Conservation (phyloP, 192 early-diverging fungal species). For the Hyaloraphidium curvatum region DNA sequence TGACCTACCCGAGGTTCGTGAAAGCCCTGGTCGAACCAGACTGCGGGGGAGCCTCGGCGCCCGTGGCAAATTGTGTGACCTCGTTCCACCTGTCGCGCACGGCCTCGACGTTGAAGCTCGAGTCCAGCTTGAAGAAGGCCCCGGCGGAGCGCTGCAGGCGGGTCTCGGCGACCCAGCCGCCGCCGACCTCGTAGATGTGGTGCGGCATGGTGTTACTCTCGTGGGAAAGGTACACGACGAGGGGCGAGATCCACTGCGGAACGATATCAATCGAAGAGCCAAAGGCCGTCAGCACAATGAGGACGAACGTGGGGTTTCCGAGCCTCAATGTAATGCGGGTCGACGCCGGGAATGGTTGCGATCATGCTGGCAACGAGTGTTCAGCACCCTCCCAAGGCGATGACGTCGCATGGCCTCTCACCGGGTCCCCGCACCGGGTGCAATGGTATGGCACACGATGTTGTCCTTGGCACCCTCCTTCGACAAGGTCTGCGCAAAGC, state of each 20-base stretch:
- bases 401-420: no score
- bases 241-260: conserved; percentile 84
- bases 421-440: neutral
- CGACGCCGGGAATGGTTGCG: conserved; percentile 86
- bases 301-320: conserved; percentile 71
- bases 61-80: no score
- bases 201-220: conserved; percentile 61
- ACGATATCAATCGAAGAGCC: no score
- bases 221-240: conserved; percentile 87
- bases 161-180: conserved; percentile 40
- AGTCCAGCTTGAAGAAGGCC: conserved; percentile 79
- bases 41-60: no score
- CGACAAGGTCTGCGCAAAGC: neutral
- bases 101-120: conserved; percentile 70
- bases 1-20: no score
- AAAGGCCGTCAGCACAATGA: no score
- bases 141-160: conserved; percentile 83
- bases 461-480: conserved; percentile 3
- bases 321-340: conserved; percentile 61
- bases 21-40: no score
- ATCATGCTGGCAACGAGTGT: conserved; percentile 96
- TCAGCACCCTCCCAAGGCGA: conserved; percentile 18
- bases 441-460: neutral
- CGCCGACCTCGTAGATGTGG: conserved; percentile 65
- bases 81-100: conserved; percentile 55